Base-by-base conservation (phyloP, 2,329 filamentous ascomycete genomes). In the Cladosporium sp. region DNA sequence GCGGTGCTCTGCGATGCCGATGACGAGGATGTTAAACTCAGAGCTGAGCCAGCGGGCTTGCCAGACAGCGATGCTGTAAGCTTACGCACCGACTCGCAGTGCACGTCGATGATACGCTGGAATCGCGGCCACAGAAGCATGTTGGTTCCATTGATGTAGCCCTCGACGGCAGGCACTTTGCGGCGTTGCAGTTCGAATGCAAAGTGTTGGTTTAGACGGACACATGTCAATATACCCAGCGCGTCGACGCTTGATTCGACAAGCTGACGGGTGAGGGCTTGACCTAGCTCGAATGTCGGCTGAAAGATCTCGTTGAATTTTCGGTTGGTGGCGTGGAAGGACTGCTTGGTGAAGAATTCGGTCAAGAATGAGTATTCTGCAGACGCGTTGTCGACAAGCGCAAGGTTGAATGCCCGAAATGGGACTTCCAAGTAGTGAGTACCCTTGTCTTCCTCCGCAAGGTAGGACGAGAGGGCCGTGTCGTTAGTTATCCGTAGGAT, bases 111-210 rank as follows among this genome's bases (percentile, higher is more conserved):
- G 61, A 95, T 84, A 53, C 89, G 82, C 70, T 98, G 95, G 63
- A 98, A 87, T 22, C 92, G 85, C 7, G 93, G 93, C 93, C 93
- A 98, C 5, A 98, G 81, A 2, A 93, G 81, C 89, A 98, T 98
- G 65, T 87, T 91, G 4, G 89, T 95, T 43, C 84, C 91, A 68
- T 98, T 98, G 66, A 96, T 85, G 67, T 98, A 98, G 37, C 83
- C 80, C 65, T 98, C 93, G 2, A 89, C 84, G 4, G 89, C 85
- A 0, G 93, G 93, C 1, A 97, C 83, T 66, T 95, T 92, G 51
- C 92, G 84, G 9, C 92, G 82, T 69, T 98, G 93, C 33, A 97
- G 78, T 69, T 95, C 89, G 66, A 98, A 98, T 13, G 93, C 91
- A 54, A 92, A 85, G 61, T 93, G 89, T 66, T 97, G 93, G 62